Evolutionary conservation across 129 eudicot species (phyloP).

Genomic region (Cynara cardunculus): DNA sequence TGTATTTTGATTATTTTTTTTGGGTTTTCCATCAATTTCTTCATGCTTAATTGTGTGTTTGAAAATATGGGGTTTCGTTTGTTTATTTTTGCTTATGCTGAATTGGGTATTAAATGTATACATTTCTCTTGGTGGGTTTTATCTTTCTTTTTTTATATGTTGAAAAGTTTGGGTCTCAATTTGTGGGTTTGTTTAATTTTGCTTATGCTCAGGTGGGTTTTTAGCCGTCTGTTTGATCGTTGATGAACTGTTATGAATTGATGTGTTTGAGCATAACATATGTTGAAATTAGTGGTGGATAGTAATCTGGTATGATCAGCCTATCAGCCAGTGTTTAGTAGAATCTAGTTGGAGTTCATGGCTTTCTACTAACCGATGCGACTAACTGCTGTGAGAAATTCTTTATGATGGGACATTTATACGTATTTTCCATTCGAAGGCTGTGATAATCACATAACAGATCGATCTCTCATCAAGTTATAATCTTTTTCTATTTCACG

Average conservation of each 20-base stretch:
- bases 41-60: not conserved
- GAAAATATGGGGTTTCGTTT: not conserved
- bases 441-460: not conserved
- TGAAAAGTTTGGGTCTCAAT: not conserved
- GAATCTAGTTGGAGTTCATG: no score
- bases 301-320: conserved; percentile 6
- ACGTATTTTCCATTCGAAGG: not conserved
- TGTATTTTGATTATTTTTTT: not conserved
- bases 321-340: no score
- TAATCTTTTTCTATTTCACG: not conserved
- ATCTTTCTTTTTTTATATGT: not conserved
- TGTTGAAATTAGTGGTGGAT: conserved; percentile 4
- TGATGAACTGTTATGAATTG: not conserved
- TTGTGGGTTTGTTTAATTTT: conserved; percentile 1
- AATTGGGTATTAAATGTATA: not conserved
- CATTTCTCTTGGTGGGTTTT: not conserved
- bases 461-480: not conserved
- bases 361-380: no score
- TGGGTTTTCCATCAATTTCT: not conserved
- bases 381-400: not conserved
- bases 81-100: conserved; percentile 4
- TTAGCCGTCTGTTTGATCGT: conserved; percentile 2
- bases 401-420: not conserved
- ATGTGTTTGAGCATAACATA: not conserved
- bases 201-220: not conserved